phyloP scores from a whole-genome alignment of 2,329 filamentous ascomycete species.

The Rutstroemia sp. region DNA sequence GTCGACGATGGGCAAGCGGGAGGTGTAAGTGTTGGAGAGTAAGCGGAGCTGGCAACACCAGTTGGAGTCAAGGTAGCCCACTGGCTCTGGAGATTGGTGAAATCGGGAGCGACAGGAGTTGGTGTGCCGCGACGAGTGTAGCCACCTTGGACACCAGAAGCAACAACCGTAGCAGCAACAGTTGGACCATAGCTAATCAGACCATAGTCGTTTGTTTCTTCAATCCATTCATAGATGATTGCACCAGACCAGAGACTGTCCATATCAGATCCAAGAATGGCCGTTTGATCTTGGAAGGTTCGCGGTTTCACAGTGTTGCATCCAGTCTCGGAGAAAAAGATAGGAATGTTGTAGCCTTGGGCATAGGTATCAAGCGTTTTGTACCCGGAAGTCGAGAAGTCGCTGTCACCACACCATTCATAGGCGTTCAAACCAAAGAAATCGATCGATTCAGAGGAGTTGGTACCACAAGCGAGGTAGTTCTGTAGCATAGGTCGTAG shows the following conservation, averaged over 20 bases:
- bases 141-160: slow-evolving; percentile 53
- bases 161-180: slow-evolving; percentile 44
- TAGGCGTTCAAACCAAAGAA: slow-evolving; percentile 86
- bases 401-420: slow-evolving; percentile 59
- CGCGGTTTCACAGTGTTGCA: slow-evolving; percentile 62
- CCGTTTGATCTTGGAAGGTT: slow-evolving; percentile 62
- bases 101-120: slow-evolving; percentile 67
- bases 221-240: slow-evolving; percentile 86
- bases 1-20: slow-evolving; percentile 66
- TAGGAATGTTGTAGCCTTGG: slow-evolving; percentile 67
- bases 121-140: slow-evolving; percentile 67
- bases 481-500: slow-evolving; percentile 54
- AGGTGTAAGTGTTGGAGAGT: slow-evolving; percentile 55
- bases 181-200: slow-evolving; percentile 66
- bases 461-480: slow-evolving; percentile 72
- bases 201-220: slow-evolving; percentile 78
- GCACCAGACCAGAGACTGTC: slow-evolving; percentile 61
- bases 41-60: slow-evolving; percentile 58
- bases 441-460: slow-evolving; percentile 63
- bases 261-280: slow-evolving; percentile 73
- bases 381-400: slow-evolving; percentile 62
- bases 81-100: slow-evolving; percentile 65
- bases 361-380: slow-evolving; percentile 58
- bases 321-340: slow-evolving; percentile 85
- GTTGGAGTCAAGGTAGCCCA: slow-evolving; percentile 68